Conservation (phyloP, 768 basidiomycete genomes). For the Cytidiella melzeri region DNA sequence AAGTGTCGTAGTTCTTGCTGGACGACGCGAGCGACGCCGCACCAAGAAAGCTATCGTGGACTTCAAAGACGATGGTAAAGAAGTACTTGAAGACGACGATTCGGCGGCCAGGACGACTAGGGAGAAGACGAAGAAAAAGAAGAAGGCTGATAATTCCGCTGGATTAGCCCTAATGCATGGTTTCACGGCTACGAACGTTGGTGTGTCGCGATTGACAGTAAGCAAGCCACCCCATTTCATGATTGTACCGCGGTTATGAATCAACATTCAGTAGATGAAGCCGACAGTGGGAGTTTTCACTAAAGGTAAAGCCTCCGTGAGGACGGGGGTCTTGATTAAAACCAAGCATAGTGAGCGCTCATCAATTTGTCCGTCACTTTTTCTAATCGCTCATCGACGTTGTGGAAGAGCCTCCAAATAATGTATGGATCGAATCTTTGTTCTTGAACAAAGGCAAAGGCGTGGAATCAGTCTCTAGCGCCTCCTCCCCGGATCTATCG, state of each 20-base stretch:
- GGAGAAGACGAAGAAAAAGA: constrained; percentile 21
- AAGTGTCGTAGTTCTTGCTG: constrained; percentile 44
- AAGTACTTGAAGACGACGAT: neutral
- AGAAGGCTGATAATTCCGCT: constrained; percentile 32
- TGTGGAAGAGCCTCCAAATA: too few species aligned
- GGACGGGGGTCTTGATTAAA: constrained; percentile 26
- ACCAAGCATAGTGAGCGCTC: constrained; percentile 18
- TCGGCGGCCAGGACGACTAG: constrained; percentile 11
- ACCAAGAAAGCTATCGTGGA: constrained; percentile 49
- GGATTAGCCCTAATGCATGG: constrained; percentile 65
- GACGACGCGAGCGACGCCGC: constrained; percentile 60
- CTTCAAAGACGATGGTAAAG: constrained; percentile 14
- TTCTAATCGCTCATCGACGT: too few species aligned
- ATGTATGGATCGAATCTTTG: too few species aligned
- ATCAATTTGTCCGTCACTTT: too few species aligned
- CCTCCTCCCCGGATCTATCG: too few species aligned
- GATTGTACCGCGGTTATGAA: neutral
- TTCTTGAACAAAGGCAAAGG: too few species aligned
- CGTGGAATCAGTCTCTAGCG: too few species aligned
- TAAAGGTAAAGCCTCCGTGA: constrained; percentile 57
- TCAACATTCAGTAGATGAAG: constrained; percentile 31
- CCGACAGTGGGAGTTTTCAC: constrained; percentile 52
- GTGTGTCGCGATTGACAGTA: constrained; percentile 58
- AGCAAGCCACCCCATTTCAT: constrained; percentile 12
- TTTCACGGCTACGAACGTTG: constrained; percentile 56